These are phyloP conservation scores for Astrothelium macrocarpum DNA, from an alignment of 495 filamentous ascomycete species.

Conservation along the genomic window DNA sequence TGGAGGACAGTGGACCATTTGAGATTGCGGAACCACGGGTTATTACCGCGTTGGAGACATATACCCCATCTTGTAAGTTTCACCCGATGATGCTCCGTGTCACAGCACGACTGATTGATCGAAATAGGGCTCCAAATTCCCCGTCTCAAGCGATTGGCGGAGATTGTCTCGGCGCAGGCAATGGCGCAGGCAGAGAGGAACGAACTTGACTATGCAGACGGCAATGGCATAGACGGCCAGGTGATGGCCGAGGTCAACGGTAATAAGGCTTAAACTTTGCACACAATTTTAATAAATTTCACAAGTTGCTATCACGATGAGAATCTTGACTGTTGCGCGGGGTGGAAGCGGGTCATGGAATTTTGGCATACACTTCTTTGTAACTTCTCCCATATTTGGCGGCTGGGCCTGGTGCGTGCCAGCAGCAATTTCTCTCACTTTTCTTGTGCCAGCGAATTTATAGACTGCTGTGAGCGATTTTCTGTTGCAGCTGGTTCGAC, in stretches of 20 bases:
- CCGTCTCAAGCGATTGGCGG: slow-evolving; percentile 82
- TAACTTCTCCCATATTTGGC: background rate
- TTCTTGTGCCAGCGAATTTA: background rate
- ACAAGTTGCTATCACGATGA: background rate
- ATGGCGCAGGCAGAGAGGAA: slow-evolving; percentile 86
- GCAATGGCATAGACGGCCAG: slow-evolving; percentile 5
- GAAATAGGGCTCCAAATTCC: slow-evolving; percentile 83
- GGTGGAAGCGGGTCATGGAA: background rate
- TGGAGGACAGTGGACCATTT: slow-evolving; percentile 99
- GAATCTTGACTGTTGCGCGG: background rate
- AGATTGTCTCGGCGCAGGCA: slow-evolving; percentile 94
- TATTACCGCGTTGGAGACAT: slow-evolving; percentile 95
- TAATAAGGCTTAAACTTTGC: slow-evolving; percentile 1
- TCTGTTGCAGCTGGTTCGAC: background rate
- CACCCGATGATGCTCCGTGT: no score
- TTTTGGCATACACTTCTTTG: slow-evolving; percentile 1
- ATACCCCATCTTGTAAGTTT: slow-evolving; percentile 86
- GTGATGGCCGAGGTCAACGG: background rate
- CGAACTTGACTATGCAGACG: slow-evolving; percentile 38
- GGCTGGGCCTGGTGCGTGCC: background rate
- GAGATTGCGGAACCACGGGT: slow-evolving; percentile 95
- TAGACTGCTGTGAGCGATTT: background rate
- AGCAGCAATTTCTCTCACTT: background rate
- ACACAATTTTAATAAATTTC: background rate
- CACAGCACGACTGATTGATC: background rate